These are phyloP conservation scores for Pilasporangium apinafurcum DNA, from an alignment of 352 stramenopile genomes.

Conservation along the genomic window DNA sequence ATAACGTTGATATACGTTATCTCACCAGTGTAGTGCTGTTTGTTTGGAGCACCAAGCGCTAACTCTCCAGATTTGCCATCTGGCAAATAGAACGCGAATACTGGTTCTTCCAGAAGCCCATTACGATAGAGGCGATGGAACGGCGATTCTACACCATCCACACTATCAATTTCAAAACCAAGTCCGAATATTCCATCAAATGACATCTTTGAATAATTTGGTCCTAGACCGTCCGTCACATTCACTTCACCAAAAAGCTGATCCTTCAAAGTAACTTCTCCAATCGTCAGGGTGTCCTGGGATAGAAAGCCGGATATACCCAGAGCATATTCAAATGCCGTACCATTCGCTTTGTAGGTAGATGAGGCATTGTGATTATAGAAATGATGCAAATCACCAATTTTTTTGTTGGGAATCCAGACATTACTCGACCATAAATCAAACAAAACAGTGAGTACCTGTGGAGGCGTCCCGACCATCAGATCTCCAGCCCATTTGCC, in stretches of 20 bases:
- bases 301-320: constrained; percentile 7
- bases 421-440: neutral
- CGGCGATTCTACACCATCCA: neutral
- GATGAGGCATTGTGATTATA: constrained; percentile 7
- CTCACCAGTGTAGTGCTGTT: constrained; percentile 1
- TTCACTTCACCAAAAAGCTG: constrained; percentile 2
- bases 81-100: constrained; percentile 5
- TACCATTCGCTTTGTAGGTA: constrained; percentile 5
- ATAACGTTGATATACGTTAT: neutral
- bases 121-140: constrained; percentile 1
- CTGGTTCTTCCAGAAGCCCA: constrained; percentile 2
- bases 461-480: constrained; percentile 1
- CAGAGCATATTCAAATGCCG: neutral
- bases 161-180: neutral
- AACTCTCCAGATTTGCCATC: neutral
- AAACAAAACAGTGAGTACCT: constrained; percentile 1
- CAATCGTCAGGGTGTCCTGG: constrained; percentile 1
- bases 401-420: neutral
- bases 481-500: too few species aligned
- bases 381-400: neutral
- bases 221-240: too few species aligned
- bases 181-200: constrained; percentile 3
- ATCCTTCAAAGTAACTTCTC: neutral
- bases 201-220: neutral
- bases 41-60: constrained; percentile 1